phyloP scores from a whole-genome alignment of 169 alveolate genomes.

The Blepharisma undulans region DNA sequence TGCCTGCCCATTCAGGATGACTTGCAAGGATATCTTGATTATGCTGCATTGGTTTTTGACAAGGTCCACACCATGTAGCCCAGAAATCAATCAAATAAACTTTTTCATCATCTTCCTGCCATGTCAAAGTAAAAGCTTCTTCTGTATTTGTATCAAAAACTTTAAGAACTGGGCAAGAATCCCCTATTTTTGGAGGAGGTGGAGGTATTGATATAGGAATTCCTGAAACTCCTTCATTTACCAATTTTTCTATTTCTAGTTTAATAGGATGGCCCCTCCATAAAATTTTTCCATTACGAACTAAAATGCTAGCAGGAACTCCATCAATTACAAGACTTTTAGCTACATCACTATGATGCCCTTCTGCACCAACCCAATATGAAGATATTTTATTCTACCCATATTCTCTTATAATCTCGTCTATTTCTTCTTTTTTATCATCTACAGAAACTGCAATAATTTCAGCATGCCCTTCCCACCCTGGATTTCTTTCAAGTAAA shows the following conservation, averaged over 20 bases:
- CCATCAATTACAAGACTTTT: background rate
- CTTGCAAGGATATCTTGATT: constrained; percentile 33
- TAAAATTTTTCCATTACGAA: background rate
- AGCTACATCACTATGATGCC: no score
- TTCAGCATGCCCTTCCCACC: constrained; percentile 45
- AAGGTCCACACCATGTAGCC: constrained; percentile 55
- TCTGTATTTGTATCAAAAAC: background rate
- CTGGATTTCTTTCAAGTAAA: constrained; percentile 29
- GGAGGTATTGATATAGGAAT: background rate
- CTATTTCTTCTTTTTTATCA: constrained; percentile 23
- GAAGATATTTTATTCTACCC: constrained; percentile 23
- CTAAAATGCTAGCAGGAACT: background rate
- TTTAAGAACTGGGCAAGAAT: background rate
- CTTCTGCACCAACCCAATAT: constrained; percentile 28
- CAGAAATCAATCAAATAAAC: constrained; percentile 16
- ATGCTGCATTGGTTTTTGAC: constrained; percentile 28
- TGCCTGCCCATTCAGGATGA: constrained; percentile 38
- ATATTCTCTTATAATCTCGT: constrained; percentile 25
- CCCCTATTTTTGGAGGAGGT: background rate
- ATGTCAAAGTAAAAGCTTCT: background rate
- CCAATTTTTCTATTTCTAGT: background rate
- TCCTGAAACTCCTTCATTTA: background rate
- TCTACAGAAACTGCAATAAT: constrained; percentile 40
- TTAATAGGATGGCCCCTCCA: background rate
- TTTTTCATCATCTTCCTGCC: background rate